A percentile compares a stretch with the other conserved stretches of the same genome.
Evolutionary conservation across 2,329 filamentous ascomycete genomes (phyloP).

Genomic region (Metarhizium guizhouense): DNA sequence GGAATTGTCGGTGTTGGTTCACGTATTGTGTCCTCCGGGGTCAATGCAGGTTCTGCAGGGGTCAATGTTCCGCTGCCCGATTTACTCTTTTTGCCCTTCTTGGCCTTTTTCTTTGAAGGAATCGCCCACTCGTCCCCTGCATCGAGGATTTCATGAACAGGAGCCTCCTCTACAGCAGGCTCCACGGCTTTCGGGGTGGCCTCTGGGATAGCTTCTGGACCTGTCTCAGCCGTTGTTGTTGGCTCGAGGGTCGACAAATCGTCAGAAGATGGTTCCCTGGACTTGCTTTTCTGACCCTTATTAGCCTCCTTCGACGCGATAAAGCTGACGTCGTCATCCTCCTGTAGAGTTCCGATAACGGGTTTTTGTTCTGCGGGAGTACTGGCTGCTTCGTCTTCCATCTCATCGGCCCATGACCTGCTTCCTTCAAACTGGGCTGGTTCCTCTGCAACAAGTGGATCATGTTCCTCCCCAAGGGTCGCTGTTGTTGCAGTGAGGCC

Average conservation of each 20-base stretch:
- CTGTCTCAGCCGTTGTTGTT: neutral
- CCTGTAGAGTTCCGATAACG: neutral
- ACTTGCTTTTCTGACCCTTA: constrained; percentile 22
- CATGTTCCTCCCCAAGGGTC: constrained; percentile 1
- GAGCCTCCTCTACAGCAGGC: neutral
- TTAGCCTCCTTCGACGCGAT: constrained; percentile 32
- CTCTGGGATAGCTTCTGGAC: neutral
- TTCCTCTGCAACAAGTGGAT: neutral
- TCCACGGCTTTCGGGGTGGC: neutral
- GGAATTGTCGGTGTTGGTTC: neutral
- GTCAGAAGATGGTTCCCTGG: neutral
- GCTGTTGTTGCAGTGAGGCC: neutral
- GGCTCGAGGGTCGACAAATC: neutral
- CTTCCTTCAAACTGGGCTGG: neutral
- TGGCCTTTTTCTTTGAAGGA: constrained; percentile 21
- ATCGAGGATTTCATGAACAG: neutral
- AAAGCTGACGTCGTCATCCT: constrained; percentile 17
- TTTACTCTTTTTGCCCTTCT: constrained; percentile 5
- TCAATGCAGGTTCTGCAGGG: neutral
- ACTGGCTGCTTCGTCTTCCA: constrained; percentile 3
- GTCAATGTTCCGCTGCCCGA: neutral
- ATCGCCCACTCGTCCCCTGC: constrained; percentile 10
- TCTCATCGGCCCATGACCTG: constrained; percentile 11
- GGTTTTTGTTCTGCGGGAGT: neutral
- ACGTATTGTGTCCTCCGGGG: neutral